Evolutionary conservation across 345 rosid species (phyloP), one percentile per base, ranked within the genome.

Genomic region (Bruguiera gymnorhiza): DNA sequence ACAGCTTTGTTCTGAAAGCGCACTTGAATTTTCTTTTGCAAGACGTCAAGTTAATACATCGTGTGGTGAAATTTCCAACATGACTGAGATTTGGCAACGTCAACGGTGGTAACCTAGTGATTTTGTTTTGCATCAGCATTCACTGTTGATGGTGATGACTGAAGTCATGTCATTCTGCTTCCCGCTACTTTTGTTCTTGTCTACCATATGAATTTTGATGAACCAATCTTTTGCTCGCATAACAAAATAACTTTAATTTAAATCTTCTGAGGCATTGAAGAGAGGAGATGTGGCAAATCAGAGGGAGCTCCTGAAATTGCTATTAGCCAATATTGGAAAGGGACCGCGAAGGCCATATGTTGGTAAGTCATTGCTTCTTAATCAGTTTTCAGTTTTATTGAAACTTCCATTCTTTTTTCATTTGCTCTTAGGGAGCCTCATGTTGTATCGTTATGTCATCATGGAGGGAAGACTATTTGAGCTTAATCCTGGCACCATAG

Each of bases 251-350:
- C 63, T 8, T 31, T 75, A 13, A 55, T 32, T 26, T 46, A 39
- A 59, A 11, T 52, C 53, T 71, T 76, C 75, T 43, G 71, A 77
- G 73, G 70, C 71, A 62, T 60, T 81, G 69, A 83, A 95, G 98
- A 84, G 88, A 87, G 99, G 99, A 81, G 92, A 95, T 83, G 99
- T 90, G 63, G 99, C 97, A 62, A 95, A 95, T 68, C 99, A 92
- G 83, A 89, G 96, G 86, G 99, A 95, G 82, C 99, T 92, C 73
- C 84, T 95, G 63, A 84, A 92, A 83, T 75, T 95, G 76, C 82
- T 95, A 54, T 90, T 92, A 67, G 98, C 98, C 72, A 95, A 95
- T 78, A 83, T 87, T 63, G 81, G 73, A 77, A 32, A 85, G 73
- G 76, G 68, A 69, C 32, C 68, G 58, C 21, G 87, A 82, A 60